Evolutionary conservation across 371 early-diverging fungal genomes (phyloP), one percentile per base, ranked within the genome.

Genomic region (Lichtheimia corymbifera): DNA sequence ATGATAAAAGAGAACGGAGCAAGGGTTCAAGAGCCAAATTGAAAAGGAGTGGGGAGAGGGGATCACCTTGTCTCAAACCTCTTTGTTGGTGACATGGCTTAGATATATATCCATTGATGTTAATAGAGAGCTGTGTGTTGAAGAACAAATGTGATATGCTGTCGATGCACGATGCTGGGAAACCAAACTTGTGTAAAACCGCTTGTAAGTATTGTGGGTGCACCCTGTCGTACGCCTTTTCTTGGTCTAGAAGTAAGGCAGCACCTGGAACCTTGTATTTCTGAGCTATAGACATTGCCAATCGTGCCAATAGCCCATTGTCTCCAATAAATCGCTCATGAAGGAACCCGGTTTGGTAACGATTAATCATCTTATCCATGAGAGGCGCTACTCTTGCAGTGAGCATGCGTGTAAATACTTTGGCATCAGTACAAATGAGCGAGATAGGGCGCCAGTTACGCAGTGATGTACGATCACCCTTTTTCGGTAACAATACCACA

Each of bases 1-100:
- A 53, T 4, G 9, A 9, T 7, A 35, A 42, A 27, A 61, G 22
- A 3, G 45, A 44, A 3, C 45, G 54, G 13, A 79, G 50, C 0
- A 76, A 63, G 0, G 73, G 76, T 53, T 72, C 68, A n/a, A 72
- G 57, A 25, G 67, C 70, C 1, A 76, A 30, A 41, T 70, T 76
- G 55, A 76, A 76, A 3, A 76, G 58, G 1, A 65, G 40, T 0
- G 71, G 72, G 0, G 66, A 64, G 7, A 76, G 51, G 0, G 71
- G 76, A 27, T 72, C 71, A 0, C 70, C 67, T 63, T 76, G 71
- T 0, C 61, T 59, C 2, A 76, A 53, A 4, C 68, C 76, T 49
- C 71, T 44, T 4, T 24, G 18, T 51, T 72, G 72, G 2, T 11
- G 7, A 24, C 65, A 44, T 45, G 64, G 44, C 3, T 45, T 5